Conservation (phyloP, 805 yeast species). For the Wickerhamomyces bisporus region DNA sequence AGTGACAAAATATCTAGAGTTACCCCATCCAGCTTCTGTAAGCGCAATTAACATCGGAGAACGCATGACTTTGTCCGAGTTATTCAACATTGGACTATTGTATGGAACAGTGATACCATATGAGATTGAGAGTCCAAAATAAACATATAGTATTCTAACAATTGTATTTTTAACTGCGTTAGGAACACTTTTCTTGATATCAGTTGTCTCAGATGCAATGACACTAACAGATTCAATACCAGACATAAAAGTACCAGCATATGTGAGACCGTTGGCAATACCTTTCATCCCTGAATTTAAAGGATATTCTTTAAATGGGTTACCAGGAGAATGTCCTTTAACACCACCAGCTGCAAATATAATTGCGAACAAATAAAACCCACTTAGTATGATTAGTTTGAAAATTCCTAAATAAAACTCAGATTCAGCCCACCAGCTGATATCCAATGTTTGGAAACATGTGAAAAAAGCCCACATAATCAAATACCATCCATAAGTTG, state of each 20-base stretch:
- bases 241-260: constrained; percentile 71
- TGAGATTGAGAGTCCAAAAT: constrained; percentile 56
- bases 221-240: constrained; percentile 75
- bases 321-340: constrained; percentile 27
- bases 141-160: constrained; percentile 58
- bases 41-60: constrained; percentile 75
- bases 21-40: constrained; percentile 58
- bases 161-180: constrained; percentile 63
- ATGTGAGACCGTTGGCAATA: constrained; percentile 55
- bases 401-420: constrained; percentile 49
- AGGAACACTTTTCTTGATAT: constrained; percentile 68
- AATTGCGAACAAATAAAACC: constrained; percentile 48
- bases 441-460: constrained; percentile 45
- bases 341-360: constrained; percentile 40
- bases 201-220: constrained; percentile 68
- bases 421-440: constrained; percentile 50
- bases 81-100: constrained; percentile 46
- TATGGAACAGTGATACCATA: constrained; percentile 68
- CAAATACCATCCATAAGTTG: constrained; percentile 50
- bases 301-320: constrained; percentile 29
- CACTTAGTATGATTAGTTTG: constrained; percentile 42
- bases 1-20: constrained; percentile 62
- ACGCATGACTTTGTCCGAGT: constrained; percentile 35
- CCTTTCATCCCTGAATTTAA: constrained; percentile 46
- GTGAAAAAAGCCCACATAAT: constrained; percentile 49